Evolutionary conservation across 257 asterid species (phyloP), one percentile per base, ranked within the genome.

Genomic region (Gentiana straminea): DNA sequence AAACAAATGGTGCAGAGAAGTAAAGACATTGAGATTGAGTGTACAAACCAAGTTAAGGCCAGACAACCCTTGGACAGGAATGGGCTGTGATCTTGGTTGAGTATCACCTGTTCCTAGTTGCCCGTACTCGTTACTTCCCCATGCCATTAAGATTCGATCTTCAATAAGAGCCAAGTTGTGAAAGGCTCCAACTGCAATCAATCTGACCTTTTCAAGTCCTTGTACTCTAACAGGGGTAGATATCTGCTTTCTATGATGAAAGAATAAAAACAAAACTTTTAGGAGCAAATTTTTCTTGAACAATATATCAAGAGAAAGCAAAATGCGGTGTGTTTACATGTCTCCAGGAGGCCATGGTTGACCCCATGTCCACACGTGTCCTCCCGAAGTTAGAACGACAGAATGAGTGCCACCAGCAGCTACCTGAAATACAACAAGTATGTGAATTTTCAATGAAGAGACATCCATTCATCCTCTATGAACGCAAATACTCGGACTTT

Each of bases 341-440:
- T 92, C 98, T 47, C 98, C 97, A 11, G 98, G 98, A 65, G 98
- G 98, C 98, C 98, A 92, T 63, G 98, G 98, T 64, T 92, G 98
- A 67, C 98, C 98, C 98, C 98, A 92, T 55, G 98, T 85, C 98
- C 98, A 92, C 15, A 92, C 98, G 48, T 88, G 90, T 51, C 98
- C 98, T 76, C 85, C 97, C 59, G 73, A 76, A 58, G 98, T 92
- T 38, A 92, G 91, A 70, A 92, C 93, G 51, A 92, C 98, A 13
- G 98, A 92, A 63, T 92, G 98, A 13, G 98, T 92, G 44, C 98
- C 98, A 37, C 98, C 98, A 62, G 98, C 98, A 72, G 98, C 98
- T 55, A 92, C 98, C 98, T 92, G 80, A 67, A 36, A 58, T 13
- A 49, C 55, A 61, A 74, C 38, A 65, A 54, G 63, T 36, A 51